Conservation (phyloP, 345 rosid genomes). For the Draba incana region DNA sequence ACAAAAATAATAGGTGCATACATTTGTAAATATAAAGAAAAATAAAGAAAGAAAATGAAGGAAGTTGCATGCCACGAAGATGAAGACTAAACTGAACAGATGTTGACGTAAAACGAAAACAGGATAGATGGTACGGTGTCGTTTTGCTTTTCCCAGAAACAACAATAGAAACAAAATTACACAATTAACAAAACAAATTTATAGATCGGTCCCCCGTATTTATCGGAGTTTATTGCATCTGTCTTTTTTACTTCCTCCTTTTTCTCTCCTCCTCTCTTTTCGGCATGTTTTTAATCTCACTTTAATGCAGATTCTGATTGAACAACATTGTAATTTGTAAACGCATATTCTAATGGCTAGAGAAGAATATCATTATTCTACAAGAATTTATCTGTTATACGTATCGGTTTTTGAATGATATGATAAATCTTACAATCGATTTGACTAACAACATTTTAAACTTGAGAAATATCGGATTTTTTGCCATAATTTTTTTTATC, state of each 20-base stretch:
- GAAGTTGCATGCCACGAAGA: not conserved
- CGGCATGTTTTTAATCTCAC: not conserved
- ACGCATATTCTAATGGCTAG: not conserved
- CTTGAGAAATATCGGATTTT: not conserved
- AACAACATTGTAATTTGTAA: too few species aligned
- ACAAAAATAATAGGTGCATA: too few species aligned
- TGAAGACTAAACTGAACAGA: conserved; percentile 1
- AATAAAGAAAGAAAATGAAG: not conserved
- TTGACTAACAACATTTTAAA: too few species aligned
- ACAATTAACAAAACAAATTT: too few species aligned
- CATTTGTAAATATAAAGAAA: too few species aligned
- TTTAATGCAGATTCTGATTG: not conserved
- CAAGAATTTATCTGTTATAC: too few species aligned
- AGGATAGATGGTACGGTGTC: conserved; percentile 26
- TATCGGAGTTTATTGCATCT: conserved; percentile 20
- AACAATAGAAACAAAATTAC: conserved; percentile 5
- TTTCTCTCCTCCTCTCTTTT: not conserved
- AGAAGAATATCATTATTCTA: not conserved
- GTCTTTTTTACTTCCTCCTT: not conserved
- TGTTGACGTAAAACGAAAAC: conserved; percentile 24
- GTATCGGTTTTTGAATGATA: too few species aligned
- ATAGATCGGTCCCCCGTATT: conserved; percentile 2
- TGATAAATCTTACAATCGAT: not conserved
- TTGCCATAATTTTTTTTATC: not conserved
- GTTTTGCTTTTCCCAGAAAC: conserved; percentile 9